A percentile compares a stretch with the other conserved stretches of the same genome.
Evolutionary conservation across 73 alveolate species (phyloP).

Genomic region (Paramecium biaurelia): DNA sequence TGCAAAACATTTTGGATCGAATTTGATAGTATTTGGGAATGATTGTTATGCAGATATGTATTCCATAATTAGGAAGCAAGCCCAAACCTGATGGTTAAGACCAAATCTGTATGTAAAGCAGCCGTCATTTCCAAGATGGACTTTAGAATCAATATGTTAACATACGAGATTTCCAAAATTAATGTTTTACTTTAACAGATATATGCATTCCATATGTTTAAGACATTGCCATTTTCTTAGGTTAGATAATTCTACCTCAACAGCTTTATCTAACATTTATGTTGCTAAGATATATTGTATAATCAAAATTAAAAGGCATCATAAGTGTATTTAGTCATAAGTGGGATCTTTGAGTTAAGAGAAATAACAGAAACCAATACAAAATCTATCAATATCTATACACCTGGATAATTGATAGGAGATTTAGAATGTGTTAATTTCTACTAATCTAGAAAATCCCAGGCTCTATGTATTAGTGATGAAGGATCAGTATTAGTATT

Average conservation of each 20-base stretch:
- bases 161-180: neutral
- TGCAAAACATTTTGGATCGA: constrained; percentile 1
- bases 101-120: neutral
- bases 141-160: constrained; percentile 26
- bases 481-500: constrained; percentile 15
- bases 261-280: neutral
- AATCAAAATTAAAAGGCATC: neutral
- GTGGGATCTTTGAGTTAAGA: constrained; percentile 15
- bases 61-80: neutral
- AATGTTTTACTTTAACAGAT: neutral
- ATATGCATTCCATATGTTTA: constrained; percentile 9
- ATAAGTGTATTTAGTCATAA: neutral
- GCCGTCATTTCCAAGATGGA: constrained; percentile 7
- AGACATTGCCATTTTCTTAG: neutral
- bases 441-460: neutral
- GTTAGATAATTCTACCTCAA: neutral
- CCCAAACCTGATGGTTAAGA: constrained; percentile 1
- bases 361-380: neutral
- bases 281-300: neutral
- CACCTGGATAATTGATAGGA: constrained; percentile 32
- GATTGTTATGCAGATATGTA: constrained; percentile 36
- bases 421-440: constrained; percentile 8
- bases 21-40: neutral
- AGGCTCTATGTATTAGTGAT: constrained; percentile 5
- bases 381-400: neutral